Percentiles rank a stretch among this genome's conserved stretches.
These are phyloP conservation scores for Cercospora citrullina DNA, from an alignment of 2,329 filamentous ascomycete species.

Conservation along the genomic window DNA sequence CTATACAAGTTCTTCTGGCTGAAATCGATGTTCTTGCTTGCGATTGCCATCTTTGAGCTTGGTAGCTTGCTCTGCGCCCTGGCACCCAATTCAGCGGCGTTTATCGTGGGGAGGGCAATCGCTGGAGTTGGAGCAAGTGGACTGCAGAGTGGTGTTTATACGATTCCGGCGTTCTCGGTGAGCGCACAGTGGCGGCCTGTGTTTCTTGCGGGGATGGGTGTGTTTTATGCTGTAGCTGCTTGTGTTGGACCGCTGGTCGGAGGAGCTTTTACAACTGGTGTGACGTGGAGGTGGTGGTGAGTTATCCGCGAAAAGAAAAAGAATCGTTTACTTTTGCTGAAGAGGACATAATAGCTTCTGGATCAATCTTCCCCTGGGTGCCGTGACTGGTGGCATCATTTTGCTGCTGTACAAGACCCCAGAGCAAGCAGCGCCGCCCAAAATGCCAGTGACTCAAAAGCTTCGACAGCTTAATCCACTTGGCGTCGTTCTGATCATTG, in stretches of 20 bases:
- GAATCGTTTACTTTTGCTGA: neutral
- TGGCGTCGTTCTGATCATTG: neutral
- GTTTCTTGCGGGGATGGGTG: neutral
- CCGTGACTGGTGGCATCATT: neutral
- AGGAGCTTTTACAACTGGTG: neutral
- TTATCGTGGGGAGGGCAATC: slow-evolving; percentile 51
- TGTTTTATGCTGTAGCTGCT: neutral
- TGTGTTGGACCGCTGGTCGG: neutral
- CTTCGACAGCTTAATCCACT: neutral
- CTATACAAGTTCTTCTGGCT: slow-evolving; percentile 5
- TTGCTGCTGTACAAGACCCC: neutral
- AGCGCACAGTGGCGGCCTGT: neutral
- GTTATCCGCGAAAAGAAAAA: neutral
- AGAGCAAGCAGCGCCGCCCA: neutral
- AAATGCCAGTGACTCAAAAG: neutral
- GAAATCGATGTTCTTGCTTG: slow-evolving; percentile 43
- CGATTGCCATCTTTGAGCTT: slow-evolving; percentile 45
- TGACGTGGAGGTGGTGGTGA: slow-evolving; percentile 5
- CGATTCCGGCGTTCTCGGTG: neutral
- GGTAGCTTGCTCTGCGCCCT: slow-evolving; percentile 54
- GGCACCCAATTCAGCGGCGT: slow-evolving; percentile 37
- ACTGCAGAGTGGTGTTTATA: slow-evolving; percentile 32
- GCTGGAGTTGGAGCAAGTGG: slow-evolving; percentile 57
- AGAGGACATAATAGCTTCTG: neutral
- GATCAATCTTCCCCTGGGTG: slow-evolving; percentile 14